These are phyloP conservation scores for Alternaria solani DNA, from an alignment of 2,329 filamentous ascomycete genomes.

Conservation along the genomic window DNA sequence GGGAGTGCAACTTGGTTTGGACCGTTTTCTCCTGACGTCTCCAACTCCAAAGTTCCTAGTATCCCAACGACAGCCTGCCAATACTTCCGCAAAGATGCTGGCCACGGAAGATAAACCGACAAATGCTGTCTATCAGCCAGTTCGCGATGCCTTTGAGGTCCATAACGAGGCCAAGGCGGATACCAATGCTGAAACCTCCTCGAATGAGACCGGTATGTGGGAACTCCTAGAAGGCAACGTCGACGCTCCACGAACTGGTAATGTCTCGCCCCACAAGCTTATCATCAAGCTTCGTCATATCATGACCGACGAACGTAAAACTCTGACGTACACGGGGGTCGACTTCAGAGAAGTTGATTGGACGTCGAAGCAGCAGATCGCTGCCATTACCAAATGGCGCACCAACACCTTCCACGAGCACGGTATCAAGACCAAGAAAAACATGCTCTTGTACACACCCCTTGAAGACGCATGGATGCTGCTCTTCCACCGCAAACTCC, in stretches of 20 bases:
- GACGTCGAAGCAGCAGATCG: conserved; percentile 6
- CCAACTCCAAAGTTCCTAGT: not conserved
- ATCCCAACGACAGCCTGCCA: not conserved
- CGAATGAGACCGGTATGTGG: conserved; percentile 1
- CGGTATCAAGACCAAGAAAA: conserved; percentile 3
- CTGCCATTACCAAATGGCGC: conserved; percentile 10
- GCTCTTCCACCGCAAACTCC: conserved; percentile 22
- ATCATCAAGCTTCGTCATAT: not conserved
- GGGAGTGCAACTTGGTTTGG: not conserved
- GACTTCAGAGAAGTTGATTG: conserved; percentile 8
- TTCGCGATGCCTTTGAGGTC: not conserved
- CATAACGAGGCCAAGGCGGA: not conserved
- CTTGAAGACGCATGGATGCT: conserved; percentile 26
- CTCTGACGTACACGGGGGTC: not conserved
- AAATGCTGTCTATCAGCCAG: not conserved
- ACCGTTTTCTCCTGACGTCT: not conserved
- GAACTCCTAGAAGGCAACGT: conserved; percentile 1
- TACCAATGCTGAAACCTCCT: not conserved
- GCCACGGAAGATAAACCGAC: rapidly evolving
- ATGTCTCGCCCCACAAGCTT: not conserved
- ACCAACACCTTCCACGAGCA: conserved; percentile 2
- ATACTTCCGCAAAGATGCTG: not conserved
- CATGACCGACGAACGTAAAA: not conserved
- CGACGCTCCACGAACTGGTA: not conserved
- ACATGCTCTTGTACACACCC: conserved; percentile 2